These are phyloP conservation scores for Articulospora tetracladia DNA, from an alignment of 495 filamentous ascomycete species.

Conservation along the genomic window DNA sequence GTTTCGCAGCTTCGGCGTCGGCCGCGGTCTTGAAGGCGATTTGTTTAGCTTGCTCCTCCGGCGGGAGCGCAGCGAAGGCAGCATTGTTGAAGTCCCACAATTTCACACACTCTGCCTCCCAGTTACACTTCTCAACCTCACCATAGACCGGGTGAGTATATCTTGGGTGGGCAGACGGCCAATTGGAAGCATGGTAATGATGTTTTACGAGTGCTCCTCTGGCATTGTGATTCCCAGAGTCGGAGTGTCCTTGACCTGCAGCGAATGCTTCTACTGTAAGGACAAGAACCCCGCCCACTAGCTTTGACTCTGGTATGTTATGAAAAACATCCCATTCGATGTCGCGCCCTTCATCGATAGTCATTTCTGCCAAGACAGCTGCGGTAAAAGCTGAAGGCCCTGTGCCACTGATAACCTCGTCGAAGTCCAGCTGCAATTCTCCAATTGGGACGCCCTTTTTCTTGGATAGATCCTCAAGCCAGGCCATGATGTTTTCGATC, in stretches of 20 bases:
- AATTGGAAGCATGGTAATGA: slow-evolving; percentile 61
- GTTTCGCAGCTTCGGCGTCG: not conserved
- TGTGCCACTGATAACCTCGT: slow-evolving; percentile 64
- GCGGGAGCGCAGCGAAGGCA: slow-evolving; percentile 39
- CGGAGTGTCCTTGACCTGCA: slow-evolving; percentile 62
- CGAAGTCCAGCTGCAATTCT: slow-evolving; percentile 58
- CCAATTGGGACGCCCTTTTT: slow-evolving; percentile 47
- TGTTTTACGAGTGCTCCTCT: slow-evolving; percentile 55
- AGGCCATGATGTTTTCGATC: slow-evolving; percentile 55
- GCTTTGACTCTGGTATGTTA: slow-evolving; percentile 51
- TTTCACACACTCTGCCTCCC: slow-evolving; percentile 54
- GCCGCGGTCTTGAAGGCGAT: slow-evolving; percentile 26
- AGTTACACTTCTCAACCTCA: slow-evolving; percentile 62
- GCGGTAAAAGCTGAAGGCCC: slow-evolving; percentile 63
- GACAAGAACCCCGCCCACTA: slow-evolving; percentile 53
- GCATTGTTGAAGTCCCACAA: slow-evolving; percentile 53
- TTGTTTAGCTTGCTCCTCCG: slow-evolving; percentile 45
- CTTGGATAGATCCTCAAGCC: slow-evolving; percentile 51
- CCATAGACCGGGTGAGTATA: slow-evolving; percentile 57
- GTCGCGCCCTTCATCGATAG: slow-evolving; percentile 5
- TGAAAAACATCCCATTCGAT: slow-evolving; percentile 56
- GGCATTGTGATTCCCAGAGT: slow-evolving; percentile 59
- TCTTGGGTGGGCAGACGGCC: slow-evolving; percentile 49
- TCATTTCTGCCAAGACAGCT: slow-evolving; percentile 57
- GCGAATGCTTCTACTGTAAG: slow-evolving; percentile 62